phyloP scores from a whole-genome alignment of 192 early-diverging fungal genomes.

The Gonapodya prolifera region DNA sequence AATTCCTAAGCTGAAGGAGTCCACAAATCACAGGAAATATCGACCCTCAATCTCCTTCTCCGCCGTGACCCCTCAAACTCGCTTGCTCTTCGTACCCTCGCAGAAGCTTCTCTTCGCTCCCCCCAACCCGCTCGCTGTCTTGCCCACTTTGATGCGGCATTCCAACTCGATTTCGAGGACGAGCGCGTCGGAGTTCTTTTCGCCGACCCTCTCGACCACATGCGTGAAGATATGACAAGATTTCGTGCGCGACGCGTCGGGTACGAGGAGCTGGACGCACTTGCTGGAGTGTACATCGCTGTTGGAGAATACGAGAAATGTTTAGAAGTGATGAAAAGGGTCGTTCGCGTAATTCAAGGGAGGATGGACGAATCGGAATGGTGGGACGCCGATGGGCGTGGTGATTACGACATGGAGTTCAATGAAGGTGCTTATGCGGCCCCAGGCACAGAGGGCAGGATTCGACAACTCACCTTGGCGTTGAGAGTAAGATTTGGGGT shows the following conservation, averaged over 20 bases:
- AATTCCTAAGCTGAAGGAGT: too few relatives aligned
- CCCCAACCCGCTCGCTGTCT: not conserved
- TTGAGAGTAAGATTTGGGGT: not conserved
- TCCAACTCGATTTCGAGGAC: not conserved
- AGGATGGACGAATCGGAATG: slow-evolving; percentile 36
- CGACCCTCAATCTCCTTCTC: not conserved
- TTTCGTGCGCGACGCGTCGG: slow-evolving; percentile 33
- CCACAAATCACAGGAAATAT: too few relatives aligned
- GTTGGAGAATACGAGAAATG: slow-evolving; percentile 61
- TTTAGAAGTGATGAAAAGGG: slow-evolving; percentile 54
- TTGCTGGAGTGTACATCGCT: slow-evolving; percentile 75
- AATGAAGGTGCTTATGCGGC: not conserved
- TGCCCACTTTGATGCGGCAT: not conserved
- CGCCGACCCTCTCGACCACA: not conserved
- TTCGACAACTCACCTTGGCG: not conserved
- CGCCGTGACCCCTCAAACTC: not conserved
- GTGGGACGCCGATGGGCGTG: not conserved
- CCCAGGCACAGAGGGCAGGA: not conserved
- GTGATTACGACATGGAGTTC: not conserved
- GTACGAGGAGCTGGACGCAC: slow-evolving; percentile 75
- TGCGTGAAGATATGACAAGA: not conserved
- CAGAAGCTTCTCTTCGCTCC: not conserved
- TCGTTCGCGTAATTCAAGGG: slow-evolving; percentile 53
- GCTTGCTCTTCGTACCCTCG: not conserved
- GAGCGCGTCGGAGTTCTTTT: not conserved